Conservation (phyloP, 1,284 basidiomycete genomes). For the Ceratobasidium papillatum region DNA sequence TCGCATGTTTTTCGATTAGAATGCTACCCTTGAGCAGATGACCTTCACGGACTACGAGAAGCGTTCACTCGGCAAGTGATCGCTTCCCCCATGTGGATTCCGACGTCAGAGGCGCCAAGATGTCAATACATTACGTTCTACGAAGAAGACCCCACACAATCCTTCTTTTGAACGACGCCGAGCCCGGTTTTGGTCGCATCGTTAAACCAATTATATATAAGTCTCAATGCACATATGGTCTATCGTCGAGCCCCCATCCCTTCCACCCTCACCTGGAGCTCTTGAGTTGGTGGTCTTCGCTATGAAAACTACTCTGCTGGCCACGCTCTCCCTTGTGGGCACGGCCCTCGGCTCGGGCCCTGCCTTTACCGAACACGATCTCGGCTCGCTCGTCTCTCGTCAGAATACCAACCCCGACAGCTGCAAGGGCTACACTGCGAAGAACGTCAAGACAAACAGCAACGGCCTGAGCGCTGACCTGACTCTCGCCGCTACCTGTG, state of each 20-base stretch:
- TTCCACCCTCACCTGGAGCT: background rate
- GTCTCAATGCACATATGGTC: background rate
- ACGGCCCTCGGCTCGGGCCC: slow-evolving; percentile 18
- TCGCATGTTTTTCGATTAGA: slow-evolving; percentile 15
- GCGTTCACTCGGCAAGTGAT: background rate
- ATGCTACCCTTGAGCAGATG: background rate
- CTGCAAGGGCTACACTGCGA: slow-evolving; percentile 62
- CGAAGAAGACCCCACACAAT: background rate
- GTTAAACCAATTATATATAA: background rate
- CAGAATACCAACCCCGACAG: slow-evolving; percentile 39
- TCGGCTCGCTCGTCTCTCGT: slow-evolving; percentile 10
- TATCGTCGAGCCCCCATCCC: background rate
- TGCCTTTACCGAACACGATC: background rate
- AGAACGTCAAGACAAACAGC: slow-evolving; percentile 56
- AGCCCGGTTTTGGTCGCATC: background rate
- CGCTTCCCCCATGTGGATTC: slow-evolving; percentile 2
- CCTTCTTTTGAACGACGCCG: background rate
- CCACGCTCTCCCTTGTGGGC: slow-evolving; percentile 23
- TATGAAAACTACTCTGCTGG: slow-evolving; percentile 28
- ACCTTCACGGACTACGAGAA: background rate
- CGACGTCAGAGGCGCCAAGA: slow-evolving; percentile 4
- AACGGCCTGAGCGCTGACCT: slow-evolving; percentile 47
- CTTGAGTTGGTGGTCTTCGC: background rate
- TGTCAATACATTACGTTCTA: background rate
- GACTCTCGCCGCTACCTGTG: slow-evolving; percentile 68